A percentile compares a stretch with the other conserved stretches of the same genome.
Evolutionary conservation across 1,284 basidiomycete genomes (phyloP).

Genomic region (Boletus semigastroideus): DNA sequence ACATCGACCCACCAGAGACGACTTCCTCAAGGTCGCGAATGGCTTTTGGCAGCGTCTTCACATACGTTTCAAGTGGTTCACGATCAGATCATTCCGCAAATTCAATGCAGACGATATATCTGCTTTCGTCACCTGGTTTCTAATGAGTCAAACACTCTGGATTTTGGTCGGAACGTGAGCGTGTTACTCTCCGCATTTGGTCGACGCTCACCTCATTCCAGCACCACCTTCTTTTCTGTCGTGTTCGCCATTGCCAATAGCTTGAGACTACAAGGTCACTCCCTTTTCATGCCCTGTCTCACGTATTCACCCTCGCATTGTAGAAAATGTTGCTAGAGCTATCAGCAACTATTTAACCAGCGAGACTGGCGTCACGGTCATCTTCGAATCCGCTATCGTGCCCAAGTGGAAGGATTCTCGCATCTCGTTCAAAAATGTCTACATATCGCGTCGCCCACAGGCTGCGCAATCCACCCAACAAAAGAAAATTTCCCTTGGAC

Average conservation of each 20-base stretch:
- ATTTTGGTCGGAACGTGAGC: slow-evolving; percentile 91
- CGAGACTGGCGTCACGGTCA: slow-evolving; percentile 91
- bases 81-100: slow-evolving; percentile 91
- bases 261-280: slow-evolving; percentile 81
- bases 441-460: slow-evolving; percentile 79
- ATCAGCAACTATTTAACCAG: slow-evolving; percentile 93
- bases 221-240: slow-evolving; percentile 95
- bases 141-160: slow-evolving; percentile 94
- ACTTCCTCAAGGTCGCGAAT: slow-evolving; percentile 83
- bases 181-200: background rate
- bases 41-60: slow-evolving; percentile 88
- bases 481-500: slow-evolving; percentile 33
- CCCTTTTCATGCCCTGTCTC: background rate
- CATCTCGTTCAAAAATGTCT: slow-evolving; percentile 97
- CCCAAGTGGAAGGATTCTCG: slow-evolving; percentile 97
- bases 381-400: slow-evolving; percentile 97
- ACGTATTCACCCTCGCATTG: slow-evolving; percentile 1
- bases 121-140: slow-evolving; percentile 92
- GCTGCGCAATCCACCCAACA: slow-evolving; percentile 14
- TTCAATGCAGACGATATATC: slow-evolving; percentile 98
- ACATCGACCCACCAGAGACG: slow-evolving; percentile 83
- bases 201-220: slow-evolving; percentile 32
- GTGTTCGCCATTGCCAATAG: slow-evolving; percentile 90
- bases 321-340: slow-evolving; percentile 85
- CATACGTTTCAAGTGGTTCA: slow-evolving; percentile 98